Evolutionary conservation across 108 stramenopile genomes (phyloP), one percentile per base, ranked within the genome.

Genomic region (Fistulifera pelliculosa): DNA sequence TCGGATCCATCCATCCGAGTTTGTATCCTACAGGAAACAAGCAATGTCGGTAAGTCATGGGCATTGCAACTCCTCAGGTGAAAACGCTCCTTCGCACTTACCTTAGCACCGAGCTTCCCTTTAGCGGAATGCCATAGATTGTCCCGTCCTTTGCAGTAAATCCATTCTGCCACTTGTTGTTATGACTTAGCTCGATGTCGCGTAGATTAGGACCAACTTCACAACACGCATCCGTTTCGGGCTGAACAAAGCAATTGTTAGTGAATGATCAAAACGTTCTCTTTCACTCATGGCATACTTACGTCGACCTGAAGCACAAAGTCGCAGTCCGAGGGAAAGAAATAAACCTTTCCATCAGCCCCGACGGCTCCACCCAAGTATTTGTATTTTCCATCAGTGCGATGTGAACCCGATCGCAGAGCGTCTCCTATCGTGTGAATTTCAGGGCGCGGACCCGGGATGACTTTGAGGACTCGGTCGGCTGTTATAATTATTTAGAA

Each of bases 141-240:
- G 83, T 81, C 22, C 80, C 62, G 56, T 90, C 92, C 26, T 28
- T 35, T 7, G 50, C n/a, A 38, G 62, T 64, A 0, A 68, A 64
- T 35, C 88, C 92, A 69, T 90, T 90, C 68, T 93, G 87, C 91
- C 91, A 93, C 69, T 94, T 91, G 70, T 90, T 94, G 56, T 94
- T 83, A 48, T 62, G 49, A 38, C 81, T 57, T 0, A 41, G 19
- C 41, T 89, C 87, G 71, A 86, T 49, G 38, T 80, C 81, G 18
- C 74, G 23, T 7, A 87, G 41, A 70, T 85, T 85, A 13, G 81
- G 86, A 8, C 92, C 88, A 0, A 94, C 71, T 35, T 35, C 31
- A 8, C 31, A 8, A 35, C 31, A 35, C 3, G 31, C 8, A 35
- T 35, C 31, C 31, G 31, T 35, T 35, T 3, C 3, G 8, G 31